These are phyloP conservation scores for Neostapfia colusana DNA, from an alignment of 176 grass and related monocot species.

Conservation along the genomic window DNA sequence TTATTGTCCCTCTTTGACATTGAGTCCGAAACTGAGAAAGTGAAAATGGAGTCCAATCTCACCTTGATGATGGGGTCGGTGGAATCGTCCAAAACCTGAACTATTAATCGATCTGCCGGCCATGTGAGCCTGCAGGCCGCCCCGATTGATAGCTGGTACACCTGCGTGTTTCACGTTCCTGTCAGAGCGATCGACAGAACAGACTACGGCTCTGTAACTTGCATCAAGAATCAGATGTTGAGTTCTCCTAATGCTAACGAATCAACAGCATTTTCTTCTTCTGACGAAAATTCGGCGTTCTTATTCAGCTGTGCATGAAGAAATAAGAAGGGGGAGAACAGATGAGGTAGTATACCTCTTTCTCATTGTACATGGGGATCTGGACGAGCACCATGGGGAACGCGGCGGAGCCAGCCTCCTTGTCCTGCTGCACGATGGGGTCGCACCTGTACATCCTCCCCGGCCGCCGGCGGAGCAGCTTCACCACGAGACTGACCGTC, in stretches of 20 bases:
- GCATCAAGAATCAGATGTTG: not conserved
- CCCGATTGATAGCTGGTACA: slow-evolving; percentile 74
- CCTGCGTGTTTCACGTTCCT: slow-evolving; percentile 41
- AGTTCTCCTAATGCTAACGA: not conserved
- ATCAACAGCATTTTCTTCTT: not conserved
- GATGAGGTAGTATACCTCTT: slow-evolving; percentile 39
- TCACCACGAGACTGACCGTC: slow-evolving; percentile 32
- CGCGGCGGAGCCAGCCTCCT: slow-evolving; percentile 44
- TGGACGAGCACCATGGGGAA: slow-evolving; percentile 88
- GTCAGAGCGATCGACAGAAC: not conserved
- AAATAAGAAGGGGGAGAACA: not conserved
- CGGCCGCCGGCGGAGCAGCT: slow-evolving; percentile 39
- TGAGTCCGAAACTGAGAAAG: not conserved
- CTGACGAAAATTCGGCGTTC: not conserved
- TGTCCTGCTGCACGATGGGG: slow-evolving; percentile 35
- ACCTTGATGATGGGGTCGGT: slow-evolving; percentile 65
- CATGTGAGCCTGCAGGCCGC: slow-evolving; percentile 75
- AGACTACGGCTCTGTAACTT: slow-evolving; percentile 1
- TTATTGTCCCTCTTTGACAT: not conserved
- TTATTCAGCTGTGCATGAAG: not conserved
- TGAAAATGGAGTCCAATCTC: slow-evolving; percentile 10
- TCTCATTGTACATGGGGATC: slow-evolving; percentile 94
- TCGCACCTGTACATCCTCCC: slow-evolving; percentile 45
- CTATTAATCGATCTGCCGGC: slow-evolving; percentile 65
- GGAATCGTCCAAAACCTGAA: slow-evolving; percentile 85